Evolutionary conservation across 148 eudicot species (phyloP), one percentile per base, ranked within the genome.

Genomic region (Mesembryanthemum crystallinum): DNA sequence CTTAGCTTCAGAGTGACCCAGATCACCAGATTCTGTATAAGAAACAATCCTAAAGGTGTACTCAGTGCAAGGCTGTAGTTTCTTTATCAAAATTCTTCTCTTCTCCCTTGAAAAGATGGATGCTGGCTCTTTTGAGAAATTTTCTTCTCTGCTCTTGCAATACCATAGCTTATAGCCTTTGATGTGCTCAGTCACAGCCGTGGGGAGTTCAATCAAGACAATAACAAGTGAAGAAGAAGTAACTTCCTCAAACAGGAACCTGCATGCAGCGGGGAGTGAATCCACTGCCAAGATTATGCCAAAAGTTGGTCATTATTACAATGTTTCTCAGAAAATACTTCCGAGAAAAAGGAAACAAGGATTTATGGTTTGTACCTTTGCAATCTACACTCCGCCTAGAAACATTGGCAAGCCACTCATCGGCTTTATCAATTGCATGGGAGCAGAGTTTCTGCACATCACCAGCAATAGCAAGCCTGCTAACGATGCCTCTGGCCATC

Each of bases 121-220:
- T 15, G 77, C 73, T 24, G 97, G 97, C 79, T 89, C 89, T 78
- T 87, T 76, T 11, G 94, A n/a, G 78, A 83, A 87, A 23, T 73
- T 69, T 37, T 82, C 92, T 5, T 86, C 85, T 51, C 84, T 82
- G 64, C 86, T 81, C 81, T 81, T 88, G 57, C 89, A 89, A 62
- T 89, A 92, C 97, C 97, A 95, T 23, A 95, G 87, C 76, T 95
- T 95, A 85, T 89, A 95, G 52, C 98, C 97, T 80, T 84, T 82
- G 59, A 95, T 81, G 45, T 81, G 75, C 23, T 83, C 85, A 64
- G 75, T 73, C 30, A 84, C 69, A 13, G 82, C 62, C 58, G 78
- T 73, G 7, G 92, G 87, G 66, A 90, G 64, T 64, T 95, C 96
- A 62, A 89, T 79, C 82, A 95, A 78, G 14, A 88, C 86, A 72